These are phyloP conservation scores for Fraxinus anomala DNA, from an alignment of 257 asterid species.

Conservation along the genomic window DNA sequence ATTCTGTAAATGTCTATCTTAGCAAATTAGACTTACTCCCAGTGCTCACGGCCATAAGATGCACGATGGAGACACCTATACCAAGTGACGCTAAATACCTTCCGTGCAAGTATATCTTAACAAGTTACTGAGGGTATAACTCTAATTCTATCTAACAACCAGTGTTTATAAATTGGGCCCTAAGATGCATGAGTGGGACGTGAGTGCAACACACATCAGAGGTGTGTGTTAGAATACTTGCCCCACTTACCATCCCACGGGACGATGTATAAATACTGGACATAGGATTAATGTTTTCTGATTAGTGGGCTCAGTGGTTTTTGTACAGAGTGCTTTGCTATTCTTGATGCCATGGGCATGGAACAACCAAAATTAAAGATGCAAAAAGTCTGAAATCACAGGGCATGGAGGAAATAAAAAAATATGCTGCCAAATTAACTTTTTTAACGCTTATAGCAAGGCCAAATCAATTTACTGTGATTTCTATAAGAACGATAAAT, in stretches of 20 bases:
- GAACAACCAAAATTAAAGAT: background rate
- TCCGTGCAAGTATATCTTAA: background rate
- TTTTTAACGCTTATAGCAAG: constrained; percentile 12
- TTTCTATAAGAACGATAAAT: constrained; percentile 36
- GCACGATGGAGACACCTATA: background rate
- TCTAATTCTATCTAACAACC: background rate
- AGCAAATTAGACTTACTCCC: background rate
- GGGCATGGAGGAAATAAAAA: constrained; percentile 1
- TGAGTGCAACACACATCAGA: background rate
- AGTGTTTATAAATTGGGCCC: background rate
- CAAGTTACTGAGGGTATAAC: background rate
- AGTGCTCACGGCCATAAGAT: background rate
- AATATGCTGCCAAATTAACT: constrained; percentile 8
- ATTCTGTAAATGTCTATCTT: too few relatives aligned
- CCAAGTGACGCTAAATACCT: background rate
- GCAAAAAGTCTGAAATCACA: background rate
- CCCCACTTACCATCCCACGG: background rate
- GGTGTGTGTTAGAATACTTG: background rate
- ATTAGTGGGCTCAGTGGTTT: background rate
- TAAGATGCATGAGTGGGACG: background rate
- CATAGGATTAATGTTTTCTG: background rate
- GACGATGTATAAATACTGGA: background rate
- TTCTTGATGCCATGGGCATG: background rate
- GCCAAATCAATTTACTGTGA: constrained; percentile 24
- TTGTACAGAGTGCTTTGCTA: background rate